A percentile compares a stretch with the other conserved stretches of the same genome.
Conservation (phyloP, 2,329 filamentous ascomycete genomes). For the Colletotrichum orchidophilum region DNA sequence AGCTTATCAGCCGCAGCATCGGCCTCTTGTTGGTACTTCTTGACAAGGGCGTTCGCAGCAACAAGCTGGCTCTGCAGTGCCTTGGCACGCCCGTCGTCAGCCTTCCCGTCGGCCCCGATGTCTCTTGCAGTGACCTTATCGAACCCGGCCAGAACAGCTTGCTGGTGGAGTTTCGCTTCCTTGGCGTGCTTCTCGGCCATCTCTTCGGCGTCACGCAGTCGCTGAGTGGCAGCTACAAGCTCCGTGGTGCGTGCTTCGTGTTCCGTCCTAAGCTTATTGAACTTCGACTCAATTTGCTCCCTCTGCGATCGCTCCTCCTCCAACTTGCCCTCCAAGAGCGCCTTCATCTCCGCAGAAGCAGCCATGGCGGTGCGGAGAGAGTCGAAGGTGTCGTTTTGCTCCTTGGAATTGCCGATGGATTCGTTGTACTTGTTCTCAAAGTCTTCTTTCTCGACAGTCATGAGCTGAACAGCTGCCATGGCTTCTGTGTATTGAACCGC, state of each 20-base stretch:
- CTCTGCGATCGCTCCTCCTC: slow-evolving; percentile 83
- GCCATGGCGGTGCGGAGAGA: slow-evolving; percentile 81
- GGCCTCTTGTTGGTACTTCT: slow-evolving; percentile 89
- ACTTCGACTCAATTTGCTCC: slow-evolving; percentile 79
- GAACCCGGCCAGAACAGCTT: slow-evolving; percentile 83
- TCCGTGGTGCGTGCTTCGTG: slow-evolving; percentile 84
- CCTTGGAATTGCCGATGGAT: slow-evolving; percentile 71
- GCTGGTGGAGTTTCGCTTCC: slow-evolving; percentile 86
- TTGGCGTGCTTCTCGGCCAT: slow-evolving; percentile 86
- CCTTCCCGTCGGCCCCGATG: slow-evolving; percentile 54
- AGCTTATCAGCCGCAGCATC: slow-evolving; percentile 89
- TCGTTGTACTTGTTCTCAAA: slow-evolving; percentile 75
- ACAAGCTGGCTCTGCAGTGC: slow-evolving; percentile 84
- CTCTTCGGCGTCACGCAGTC: slow-evolving; percentile 86
- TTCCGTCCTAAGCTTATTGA: slow-evolving; percentile 80
- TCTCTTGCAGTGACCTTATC: slow-evolving; percentile 74
- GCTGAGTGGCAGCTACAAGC: slow-evolving; percentile 76
- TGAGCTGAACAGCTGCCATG: slow-evolving; percentile 75
- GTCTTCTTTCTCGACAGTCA: slow-evolving; percentile 89
- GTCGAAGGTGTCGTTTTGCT: slow-evolving; percentile 75
- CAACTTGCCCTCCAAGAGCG: slow-evolving; percentile 81
- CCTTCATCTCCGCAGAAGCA: slow-evolving; percentile 80
- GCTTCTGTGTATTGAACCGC: slow-evolving; percentile 82
- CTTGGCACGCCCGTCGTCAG: slow-evolving; percentile 71
- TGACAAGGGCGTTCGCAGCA: slow-evolving; percentile 80